Evolutionary conservation across 805 yeast species (phyloP), one percentile per base, ranked within the genome.

Genomic region (Yarrowia alimentaria): DNA sequence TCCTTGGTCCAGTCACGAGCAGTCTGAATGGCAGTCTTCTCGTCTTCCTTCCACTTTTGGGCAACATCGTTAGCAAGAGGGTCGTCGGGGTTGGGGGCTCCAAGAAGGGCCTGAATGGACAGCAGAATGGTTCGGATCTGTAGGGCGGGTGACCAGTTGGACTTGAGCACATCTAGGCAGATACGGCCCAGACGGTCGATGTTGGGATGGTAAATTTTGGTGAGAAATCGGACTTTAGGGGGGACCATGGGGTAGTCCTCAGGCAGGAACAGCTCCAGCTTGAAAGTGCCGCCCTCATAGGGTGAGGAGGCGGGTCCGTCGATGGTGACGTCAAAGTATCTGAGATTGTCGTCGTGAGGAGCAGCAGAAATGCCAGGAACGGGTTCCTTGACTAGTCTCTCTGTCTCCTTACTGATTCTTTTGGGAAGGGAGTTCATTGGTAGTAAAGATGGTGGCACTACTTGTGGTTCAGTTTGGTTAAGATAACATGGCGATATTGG

Each of bases 221-320:
- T 93, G 56, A 93, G 70, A 61, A 93, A 93, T 53, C 99, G 77
- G 50, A 93, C 94, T 64, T 89, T 90, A 47, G 99, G 99, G 0
- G 99, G 95, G 61, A 87, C 88, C 97, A 91, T 85, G 10, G 99
- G 99, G 66, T 93, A 93, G 63, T 93, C 99, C 63, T 93, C 97
- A 1, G 99, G 98, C 56, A 93, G 68, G 63, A 77, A 93, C 56
- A 93, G 72, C 66, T 93, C 99, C 54, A 93, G 71, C 58, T 83
- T 75, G 71, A 93, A 93, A 3, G 70, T 61, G 21, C 86, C 86
- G 30, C 73, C 73, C 63, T 91, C 96, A 63, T 91, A 93, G 1
- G 99, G 98, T 1, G 95, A 85, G 49, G 84, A 83, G 22, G 77
- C 73, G 8, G 99, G 99, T 0, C 99, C 99, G 54, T 86, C 88